A percentile compares a stretch with the other conserved stretches of the same genome.
Conservation (phyloP, 352 stramenopile species). For the Phytophthora cryptogea region DNA sequence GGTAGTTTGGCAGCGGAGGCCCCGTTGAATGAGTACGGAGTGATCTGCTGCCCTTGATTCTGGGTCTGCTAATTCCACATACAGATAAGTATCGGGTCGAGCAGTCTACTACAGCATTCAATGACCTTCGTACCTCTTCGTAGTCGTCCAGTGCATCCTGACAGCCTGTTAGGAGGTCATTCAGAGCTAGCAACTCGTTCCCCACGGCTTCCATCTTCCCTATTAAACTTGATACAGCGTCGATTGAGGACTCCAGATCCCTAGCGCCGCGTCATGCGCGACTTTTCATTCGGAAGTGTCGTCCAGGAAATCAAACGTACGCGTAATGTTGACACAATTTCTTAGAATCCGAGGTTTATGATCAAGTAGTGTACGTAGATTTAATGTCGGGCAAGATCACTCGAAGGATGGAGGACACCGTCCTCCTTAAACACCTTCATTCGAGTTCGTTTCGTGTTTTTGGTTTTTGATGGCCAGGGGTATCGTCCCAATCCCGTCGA, state of each 20-base stretch:
- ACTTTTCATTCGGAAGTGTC: conserved; percentile 27
- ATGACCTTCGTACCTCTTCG: conserved; percentile 23
- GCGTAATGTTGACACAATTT: background rate
- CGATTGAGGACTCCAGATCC: conserved; percentile 8
- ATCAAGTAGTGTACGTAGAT: background rate
- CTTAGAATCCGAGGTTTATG: background rate
- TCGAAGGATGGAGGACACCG: conserved; percentile 8
- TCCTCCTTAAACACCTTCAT: background rate
- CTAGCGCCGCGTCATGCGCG: conserved; percentile 12
- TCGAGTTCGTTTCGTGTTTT: conserved; percentile 21
- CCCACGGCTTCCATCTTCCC: conserved; percentile 36
- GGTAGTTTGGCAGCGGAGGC: conserved; percentile 13
- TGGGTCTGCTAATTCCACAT: conserved; percentile 1
- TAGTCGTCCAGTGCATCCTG: conserved; percentile 30
- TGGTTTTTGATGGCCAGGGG: background rate
- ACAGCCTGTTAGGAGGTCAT: conserved; percentile 34
- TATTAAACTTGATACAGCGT: conserved; percentile 2
- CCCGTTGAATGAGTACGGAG: conserved; percentile 31
- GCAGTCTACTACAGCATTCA: too few relatives aligned
- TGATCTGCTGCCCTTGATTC: conserved; percentile 27
- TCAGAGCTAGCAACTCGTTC: conserved; percentile 40
- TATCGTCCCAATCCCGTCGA: conserved; percentile 25
- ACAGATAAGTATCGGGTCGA: too few relatives aligned
- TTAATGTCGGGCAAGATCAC: background rate
- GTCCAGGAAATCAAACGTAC: background rate